These are phyloP conservation scores for Apiospora saccharicola DNA, from an alignment of 2,329 filamentous ascomycete species.

Conservation along the genomic window DNA sequence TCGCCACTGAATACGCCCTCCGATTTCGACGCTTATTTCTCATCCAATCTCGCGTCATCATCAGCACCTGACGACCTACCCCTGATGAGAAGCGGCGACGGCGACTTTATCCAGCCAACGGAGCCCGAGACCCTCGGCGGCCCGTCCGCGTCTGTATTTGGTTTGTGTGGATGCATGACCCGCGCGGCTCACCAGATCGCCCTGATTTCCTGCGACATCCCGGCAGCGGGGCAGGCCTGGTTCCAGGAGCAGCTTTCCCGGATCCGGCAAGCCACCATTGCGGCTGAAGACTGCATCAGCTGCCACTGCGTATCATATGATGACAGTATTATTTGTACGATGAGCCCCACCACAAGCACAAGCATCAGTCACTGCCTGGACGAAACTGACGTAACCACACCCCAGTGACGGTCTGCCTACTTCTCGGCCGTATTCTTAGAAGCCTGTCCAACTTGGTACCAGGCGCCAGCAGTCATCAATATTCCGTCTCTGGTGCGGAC, in stretches of 20 bases:
- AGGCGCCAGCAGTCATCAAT: background rate
- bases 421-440: background rate
- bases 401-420: background rate
- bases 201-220: background rate
- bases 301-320: background rate
- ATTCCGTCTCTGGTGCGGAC: background rate
- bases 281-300: background rate
- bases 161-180: background rate
- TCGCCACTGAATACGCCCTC: background rate
- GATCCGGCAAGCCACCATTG: background rate
- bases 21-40: background rate
- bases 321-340: background rate
- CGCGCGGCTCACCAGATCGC: background rate
- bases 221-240: no score
- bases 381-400: background rate
- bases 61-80: background rate
- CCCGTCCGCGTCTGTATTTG: background rate
- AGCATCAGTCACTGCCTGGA: background rate
- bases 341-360: no score
- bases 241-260: background rate
- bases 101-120: no score
- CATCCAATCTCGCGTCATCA: background rate
- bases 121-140: no score
- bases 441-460: background rate
- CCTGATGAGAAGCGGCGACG: background rate